A percentile compares a stretch with the other conserved stretches of the same genome.
Conservation (phyloP, 1,139 yeast species). For the Meyerozyma athensensis region DNA sequence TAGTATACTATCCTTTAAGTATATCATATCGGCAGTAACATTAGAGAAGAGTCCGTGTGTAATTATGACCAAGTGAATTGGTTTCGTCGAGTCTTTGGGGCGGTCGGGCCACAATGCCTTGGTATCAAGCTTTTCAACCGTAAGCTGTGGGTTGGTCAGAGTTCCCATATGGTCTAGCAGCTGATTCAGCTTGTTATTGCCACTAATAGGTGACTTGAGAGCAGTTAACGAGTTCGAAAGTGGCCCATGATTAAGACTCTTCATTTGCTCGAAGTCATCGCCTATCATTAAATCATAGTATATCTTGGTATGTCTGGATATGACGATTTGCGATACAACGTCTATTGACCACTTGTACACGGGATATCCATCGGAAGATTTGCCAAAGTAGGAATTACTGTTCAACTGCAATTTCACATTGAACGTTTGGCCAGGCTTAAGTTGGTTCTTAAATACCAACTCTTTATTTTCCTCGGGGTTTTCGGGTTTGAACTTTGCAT, state of each 20-base stretch:
- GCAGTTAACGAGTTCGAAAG: conserved; percentile 17
- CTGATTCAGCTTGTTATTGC: neutral
- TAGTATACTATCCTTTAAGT: conserved; percentile 19
- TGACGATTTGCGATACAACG: conserved; percentile 19
- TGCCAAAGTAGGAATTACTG: conserved; percentile 34
- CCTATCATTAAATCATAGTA: conserved; percentile 19
- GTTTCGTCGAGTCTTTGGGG: conserved; percentile 13
- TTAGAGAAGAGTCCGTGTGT: conserved; percentile 24
- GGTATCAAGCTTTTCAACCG: conserved; percentile 13
- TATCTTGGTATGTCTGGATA: conserved; percentile 16
- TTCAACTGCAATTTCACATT: conserved; percentile 24
- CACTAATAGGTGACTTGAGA: conserved; percentile 6
- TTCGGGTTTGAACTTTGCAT: conserved; percentile 25
- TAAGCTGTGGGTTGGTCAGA: conserved; percentile 11
- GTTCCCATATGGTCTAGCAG: conserved; percentile 6
- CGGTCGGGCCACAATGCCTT: conserved; percentile 18
- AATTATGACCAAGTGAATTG: conserved; percentile 19
- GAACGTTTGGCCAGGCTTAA: conserved; percentile 16
- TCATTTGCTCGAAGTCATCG: conserved; percentile 29
- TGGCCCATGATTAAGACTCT: conserved; percentile 26
- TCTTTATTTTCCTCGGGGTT: conserved; percentile 22
- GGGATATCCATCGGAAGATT: conserved; percentile 10
- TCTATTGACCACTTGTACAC: conserved; percentile 20
- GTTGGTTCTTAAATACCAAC: conserved; percentile 19
- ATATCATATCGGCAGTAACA: conserved; percentile 23